phyloP scores from a whole-genome alignment of 768 basidiomycete genomes.

The Exsudoporus frostii region DNA sequence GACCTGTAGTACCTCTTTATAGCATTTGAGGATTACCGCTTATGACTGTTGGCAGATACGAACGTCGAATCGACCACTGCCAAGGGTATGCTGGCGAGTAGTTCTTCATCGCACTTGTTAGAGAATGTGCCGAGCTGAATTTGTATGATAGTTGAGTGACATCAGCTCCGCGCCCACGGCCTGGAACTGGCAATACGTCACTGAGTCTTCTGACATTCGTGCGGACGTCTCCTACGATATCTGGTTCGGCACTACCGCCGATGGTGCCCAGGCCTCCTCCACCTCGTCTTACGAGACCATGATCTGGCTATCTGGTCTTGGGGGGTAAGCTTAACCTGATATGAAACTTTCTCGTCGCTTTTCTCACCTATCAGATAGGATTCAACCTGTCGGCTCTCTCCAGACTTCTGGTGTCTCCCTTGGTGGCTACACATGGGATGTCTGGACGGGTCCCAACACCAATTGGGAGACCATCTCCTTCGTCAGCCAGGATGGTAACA shows the following conservation, averaged over 20 bases:
- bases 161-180: constrained; percentile 45
- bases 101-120: background rate
- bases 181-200: constrained; percentile 50
- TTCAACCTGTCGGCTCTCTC: constrained; percentile 53
- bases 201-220: constrained; percentile 42
- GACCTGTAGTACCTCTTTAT: constrained; percentile 40
- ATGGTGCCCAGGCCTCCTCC: constrained; percentile 44
- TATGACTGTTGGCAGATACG: constrained; percentile 36
- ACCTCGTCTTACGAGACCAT: constrained; percentile 56
- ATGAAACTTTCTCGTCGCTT: background rate
- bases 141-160: constrained; percentile 35
- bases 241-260: constrained; percentile 44
- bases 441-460: constrained; percentile 52
- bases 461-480: constrained; percentile 60
- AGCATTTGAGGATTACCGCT: background rate
- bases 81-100: constrained; percentile 45
- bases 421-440: constrained; percentile 52
- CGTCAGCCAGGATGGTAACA: constrained; percentile 44
- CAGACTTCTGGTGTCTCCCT: constrained; percentile 37
- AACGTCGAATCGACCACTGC: constrained; percentile 46
- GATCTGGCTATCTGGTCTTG: constrained; percentile 59
- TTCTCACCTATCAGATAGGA: constrained; percentile 31
- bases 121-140: background rate
- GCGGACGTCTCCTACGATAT: constrained; percentile 60
- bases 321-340: constrained; percentile 38